Conservation (phyloP, 139 green algal genomes). For the Diplosphaera chodatii region DNA sequence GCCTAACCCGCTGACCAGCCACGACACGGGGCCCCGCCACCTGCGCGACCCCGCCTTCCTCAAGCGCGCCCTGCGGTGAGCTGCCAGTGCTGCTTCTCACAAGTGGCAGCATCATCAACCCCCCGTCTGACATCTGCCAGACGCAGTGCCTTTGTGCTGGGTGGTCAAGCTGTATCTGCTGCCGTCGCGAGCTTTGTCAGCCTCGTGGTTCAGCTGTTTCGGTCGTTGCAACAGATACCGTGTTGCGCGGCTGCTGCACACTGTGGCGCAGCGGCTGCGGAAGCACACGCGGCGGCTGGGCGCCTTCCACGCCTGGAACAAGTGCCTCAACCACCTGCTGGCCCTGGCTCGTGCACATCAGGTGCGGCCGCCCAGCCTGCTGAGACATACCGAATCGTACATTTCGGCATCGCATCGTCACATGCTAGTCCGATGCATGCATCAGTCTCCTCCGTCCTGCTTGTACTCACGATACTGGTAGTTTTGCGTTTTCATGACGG, state of each 20-base stretch:
- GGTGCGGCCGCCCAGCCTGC: constrained; percentile 18
- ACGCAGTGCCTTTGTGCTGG: too few species aligned
- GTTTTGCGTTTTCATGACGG: too few species aligned
- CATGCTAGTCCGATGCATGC: too few species aligned
- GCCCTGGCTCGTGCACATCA: constrained; percentile 54
- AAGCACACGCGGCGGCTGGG: constrained; percentile 52
- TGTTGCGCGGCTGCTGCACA: constrained; percentile 71
- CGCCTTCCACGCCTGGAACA: constrained; percentile 73
- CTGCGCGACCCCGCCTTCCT: constrained; percentile 72
- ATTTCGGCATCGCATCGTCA: too few species aligned
- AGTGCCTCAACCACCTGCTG: constrained; percentile 71
- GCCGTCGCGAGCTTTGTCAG: too few species aligned
- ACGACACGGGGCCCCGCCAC: constrained; percentile 63
- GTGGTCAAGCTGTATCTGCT: too few species aligned
- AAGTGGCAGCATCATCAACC: too few species aligned
- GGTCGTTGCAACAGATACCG: constrained; percentile 27
- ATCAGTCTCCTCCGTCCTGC: neutral
- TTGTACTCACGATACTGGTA: neutral
- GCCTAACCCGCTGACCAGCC: constrained; percentile 71
- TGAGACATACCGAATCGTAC: too few species aligned
- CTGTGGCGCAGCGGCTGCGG: constrained; percentile 59
- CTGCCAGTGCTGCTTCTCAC: too few species aligned
- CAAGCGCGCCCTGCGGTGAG: constrained; percentile 37
- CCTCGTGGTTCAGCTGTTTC: too few species aligned
- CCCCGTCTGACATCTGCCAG: too few species aligned